A percentile compares a stretch with the other conserved stretches of the same genome.
Conservation (phyloP, 2,329 filamentous ascomycete species). For the Stagonosporopsis rhizophila region DNA sequence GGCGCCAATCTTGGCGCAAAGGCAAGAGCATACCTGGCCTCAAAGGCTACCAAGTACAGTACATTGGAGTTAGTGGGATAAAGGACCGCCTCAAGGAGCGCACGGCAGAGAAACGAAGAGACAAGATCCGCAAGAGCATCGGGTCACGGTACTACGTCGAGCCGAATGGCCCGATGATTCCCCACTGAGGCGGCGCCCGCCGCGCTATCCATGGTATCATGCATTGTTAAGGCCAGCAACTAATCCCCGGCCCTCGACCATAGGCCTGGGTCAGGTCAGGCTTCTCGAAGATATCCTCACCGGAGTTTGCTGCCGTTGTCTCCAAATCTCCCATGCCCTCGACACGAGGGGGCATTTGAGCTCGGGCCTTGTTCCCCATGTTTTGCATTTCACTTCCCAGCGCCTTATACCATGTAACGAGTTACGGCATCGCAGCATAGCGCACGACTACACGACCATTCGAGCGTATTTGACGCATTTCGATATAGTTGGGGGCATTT, state of each 20-base stretch:
- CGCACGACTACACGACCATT: constrained; percentile 2
- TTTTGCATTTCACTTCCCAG: constrained; percentile 7
- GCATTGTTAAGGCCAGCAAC: constrained; percentile 4
- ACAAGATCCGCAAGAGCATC: constrained; percentile 63
- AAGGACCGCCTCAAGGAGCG: constrained; percentile 56
- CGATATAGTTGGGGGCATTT: neutral
- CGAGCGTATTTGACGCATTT: constrained; percentile 1
- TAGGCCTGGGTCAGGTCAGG: constrained; percentile 7
- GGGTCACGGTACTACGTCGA: constrained; percentile 53
- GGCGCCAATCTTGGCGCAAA: constrained; percentile 36
- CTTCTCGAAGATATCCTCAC: constrained; percentile 14
- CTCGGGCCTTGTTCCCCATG: constrained; percentile 11
- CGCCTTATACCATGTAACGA: constrained; percentile 18
- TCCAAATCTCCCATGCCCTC: neutral
- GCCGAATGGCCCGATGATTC: constrained; percentile 11
- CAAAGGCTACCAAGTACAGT: constrained; percentile 57
- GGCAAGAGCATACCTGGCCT: constrained; percentile 51
- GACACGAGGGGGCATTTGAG: neutral
- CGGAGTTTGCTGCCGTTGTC: neutral
- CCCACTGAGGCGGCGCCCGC: constrained; percentile 8
- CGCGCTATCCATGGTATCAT: constrained; percentile 5
- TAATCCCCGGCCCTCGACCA: constrained; percentile 1
- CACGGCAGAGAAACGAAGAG: constrained; percentile 60
- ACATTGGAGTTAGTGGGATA: constrained; percentile 59
- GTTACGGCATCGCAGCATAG: constrained; percentile 10